A percentile compares a stretch with the other conserved stretches of the same genome.
These are phyloP conservation scores for Kurtzmaniella quercitrusa DNA, from an alignment of 1,139 yeast genomes.

Conservation along the genomic window DNA sequence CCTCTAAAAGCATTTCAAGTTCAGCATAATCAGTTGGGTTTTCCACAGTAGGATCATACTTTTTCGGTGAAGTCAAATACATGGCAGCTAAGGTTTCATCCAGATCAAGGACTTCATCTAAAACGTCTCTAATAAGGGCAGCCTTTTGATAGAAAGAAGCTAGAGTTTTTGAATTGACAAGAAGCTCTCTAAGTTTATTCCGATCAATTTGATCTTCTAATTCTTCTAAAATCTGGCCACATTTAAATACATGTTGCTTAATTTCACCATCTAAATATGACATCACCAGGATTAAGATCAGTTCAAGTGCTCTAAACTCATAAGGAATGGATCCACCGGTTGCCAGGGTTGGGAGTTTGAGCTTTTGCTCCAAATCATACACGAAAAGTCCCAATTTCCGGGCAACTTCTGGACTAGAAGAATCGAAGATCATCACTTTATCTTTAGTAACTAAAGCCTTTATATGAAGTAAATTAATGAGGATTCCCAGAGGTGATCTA, in stretches of 20 bases:
- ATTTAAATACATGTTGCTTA: constrained; percentile 65
- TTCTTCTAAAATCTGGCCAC: constrained; percentile 76
- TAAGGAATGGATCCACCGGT: constrained; percentile 40
- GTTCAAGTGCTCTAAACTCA: constrained; percentile 87
- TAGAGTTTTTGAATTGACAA: constrained; percentile 76
- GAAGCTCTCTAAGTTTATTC: constrained; percentile 70
- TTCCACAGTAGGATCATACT: constrained; percentile 21
- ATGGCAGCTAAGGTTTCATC: constrained; percentile 88
- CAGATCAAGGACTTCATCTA: constrained; percentile 81
- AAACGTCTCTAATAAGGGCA: constrained; percentile 71
- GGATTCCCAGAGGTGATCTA: constrained; percentile 65
- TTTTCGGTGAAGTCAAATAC: constrained; percentile 55
- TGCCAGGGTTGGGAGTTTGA: constrained; percentile 39
- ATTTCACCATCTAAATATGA: constrained; percentile 83
- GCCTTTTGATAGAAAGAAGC: constrained; percentile 84
- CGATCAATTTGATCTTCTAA: constrained; percentile 84
- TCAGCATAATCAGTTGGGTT: constrained; percentile 56
- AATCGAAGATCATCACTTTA: constrained; percentile 78
- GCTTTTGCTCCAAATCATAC: constrained; percentile 80
- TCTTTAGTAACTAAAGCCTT: constrained; percentile 83
- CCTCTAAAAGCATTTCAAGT: constrained; percentile 84
- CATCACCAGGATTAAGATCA: constrained; percentile 79
- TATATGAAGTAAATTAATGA: constrained; percentile 78
- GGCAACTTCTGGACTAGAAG: constrained; percentile 52
- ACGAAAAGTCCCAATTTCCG: constrained; percentile 71